Percentiles rank a stretch among this genome's conserved stretches.
These are phyloP conservation scores for Colletotrichum brevisporum DNA, from an alignment of 2,329 filamentous ascomycete species.

Conservation along the genomic window DNA sequence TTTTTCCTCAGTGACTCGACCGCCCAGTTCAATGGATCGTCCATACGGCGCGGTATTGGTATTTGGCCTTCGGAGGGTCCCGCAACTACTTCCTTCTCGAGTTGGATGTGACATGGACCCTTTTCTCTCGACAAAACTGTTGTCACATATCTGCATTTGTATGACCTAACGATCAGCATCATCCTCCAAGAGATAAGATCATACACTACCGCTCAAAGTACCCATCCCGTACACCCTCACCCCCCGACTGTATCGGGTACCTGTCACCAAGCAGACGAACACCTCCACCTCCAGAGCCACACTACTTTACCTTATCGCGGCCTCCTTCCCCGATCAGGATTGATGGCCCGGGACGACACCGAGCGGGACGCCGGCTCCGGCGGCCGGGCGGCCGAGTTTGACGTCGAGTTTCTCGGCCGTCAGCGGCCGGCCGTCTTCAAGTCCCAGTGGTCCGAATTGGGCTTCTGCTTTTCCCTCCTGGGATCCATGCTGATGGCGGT, in stretches of 20 bases:
- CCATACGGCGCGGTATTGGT: not conserved
- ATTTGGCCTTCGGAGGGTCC: conserved; percentile 28
- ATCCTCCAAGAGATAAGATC: not conserved
- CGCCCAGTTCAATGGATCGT: not conserved
- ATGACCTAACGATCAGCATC: conserved; percentile 8
- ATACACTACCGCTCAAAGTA: not conserved
- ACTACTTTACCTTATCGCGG: no score
- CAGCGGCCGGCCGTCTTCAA: conserved; percentile 71
- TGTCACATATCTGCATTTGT: not conserved
- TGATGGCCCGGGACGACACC: conserved; percentile 31
- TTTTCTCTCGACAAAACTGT: conserved; percentile 6
- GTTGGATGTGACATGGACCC: conserved; percentile 12
- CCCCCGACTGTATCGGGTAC: no score
- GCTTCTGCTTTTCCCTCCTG: conserved; percentile 74
- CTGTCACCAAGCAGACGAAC: not conserved
- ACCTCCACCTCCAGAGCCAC: not conserved
- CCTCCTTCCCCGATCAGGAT: not conserved
- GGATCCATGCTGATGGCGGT: conserved; percentile 74
- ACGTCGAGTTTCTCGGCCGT: conserved; percentile 73
- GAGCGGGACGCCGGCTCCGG: conserved; percentile 30
- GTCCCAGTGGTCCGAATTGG: conserved; percentile 67
- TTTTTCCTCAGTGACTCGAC: conserved; percentile 9
- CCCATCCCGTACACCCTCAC: no score
- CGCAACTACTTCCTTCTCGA: not conserved
- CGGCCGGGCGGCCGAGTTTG: conserved; percentile 39